These are phyloP conservation scores for Pseudogymnoascus sp. DNA, from an alignment of 2,329 filamentous ascomycete genomes.

Conservation along the genomic window DNA sequence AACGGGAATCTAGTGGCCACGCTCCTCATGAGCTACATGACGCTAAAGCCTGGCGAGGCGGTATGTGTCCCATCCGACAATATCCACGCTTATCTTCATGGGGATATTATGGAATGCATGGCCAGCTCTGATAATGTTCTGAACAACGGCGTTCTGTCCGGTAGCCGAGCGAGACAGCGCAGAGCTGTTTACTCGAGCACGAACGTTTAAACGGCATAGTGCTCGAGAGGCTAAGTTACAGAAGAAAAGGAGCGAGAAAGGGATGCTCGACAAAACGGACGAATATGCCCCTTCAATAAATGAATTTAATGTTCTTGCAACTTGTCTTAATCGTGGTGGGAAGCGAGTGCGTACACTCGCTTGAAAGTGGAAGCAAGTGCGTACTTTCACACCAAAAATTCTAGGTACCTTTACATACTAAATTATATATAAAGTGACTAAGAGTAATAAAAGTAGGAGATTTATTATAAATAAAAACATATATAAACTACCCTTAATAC, in stretches of 20 bases:
- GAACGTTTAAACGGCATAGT: slow-evolving; percentile 58
- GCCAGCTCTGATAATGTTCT: slow-evolving; percentile 86
- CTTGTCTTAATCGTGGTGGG: no score
- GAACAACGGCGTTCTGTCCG: slow-evolving; percentile 66
- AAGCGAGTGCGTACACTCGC: no score
- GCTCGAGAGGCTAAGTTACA: slow-evolving; percentile 47
- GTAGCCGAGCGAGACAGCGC: slow-evolving; percentile 53
- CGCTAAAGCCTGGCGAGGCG: slow-evolving; percentile 62
- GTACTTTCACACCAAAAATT: no score
- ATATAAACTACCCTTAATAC: no score
- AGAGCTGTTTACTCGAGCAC: slow-evolving; percentile 51
- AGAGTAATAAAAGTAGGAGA: no score
- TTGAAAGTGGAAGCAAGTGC: no score
- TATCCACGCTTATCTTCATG: slow-evolving; percentile 86
- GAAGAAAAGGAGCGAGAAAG: slow-evolving; percentile 38
- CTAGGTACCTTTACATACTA: no score
- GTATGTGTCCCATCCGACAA: slow-evolving; percentile 93
- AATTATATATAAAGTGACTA: no score
- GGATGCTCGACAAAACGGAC: slow-evolving; percentile 50
- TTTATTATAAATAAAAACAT: no score
- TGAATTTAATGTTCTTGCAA: slow-evolving; percentile 62
- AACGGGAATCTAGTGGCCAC: slow-evolving; percentile 61
- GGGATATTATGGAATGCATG: slow-evolving; percentile 98
- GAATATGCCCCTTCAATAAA: slow-evolving; percentile 59
- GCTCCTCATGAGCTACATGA: slow-evolving; percentile 65